phyloP scores from a whole-genome alignment of 202 grass and related monocot genomes.

The Elaeis oleifera region DNA sequence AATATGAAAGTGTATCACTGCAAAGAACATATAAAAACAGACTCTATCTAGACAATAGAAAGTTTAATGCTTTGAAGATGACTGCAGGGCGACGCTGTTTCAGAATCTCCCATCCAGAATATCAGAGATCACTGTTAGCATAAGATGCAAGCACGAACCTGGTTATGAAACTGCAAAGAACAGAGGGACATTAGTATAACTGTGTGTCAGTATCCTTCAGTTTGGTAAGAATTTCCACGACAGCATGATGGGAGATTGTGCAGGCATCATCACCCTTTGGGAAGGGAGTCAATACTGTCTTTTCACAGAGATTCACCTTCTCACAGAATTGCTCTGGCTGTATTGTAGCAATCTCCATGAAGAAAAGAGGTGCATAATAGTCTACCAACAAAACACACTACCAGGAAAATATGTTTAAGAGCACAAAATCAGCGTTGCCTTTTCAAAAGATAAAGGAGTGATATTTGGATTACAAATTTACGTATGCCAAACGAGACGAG shows the following conservation, averaged over 20 bases:
- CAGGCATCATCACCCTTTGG: constrained; percentile 30
- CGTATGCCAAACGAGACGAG: background rate
- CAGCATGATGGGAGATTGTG: constrained; percentile 42
- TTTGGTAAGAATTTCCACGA: constrained; percentile 60
- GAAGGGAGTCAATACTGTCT: constrained; percentile 7
- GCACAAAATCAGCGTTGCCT: too few relatives aligned
- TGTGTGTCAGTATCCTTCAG: constrained; percentile 56
- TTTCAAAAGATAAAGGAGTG: too few relatives aligned
- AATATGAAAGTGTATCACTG: too few relatives aligned
- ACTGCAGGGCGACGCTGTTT: too few relatives aligned
- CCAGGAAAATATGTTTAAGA: constrained; percentile 1
- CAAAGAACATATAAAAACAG: too few relatives aligned
- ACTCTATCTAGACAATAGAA: too few relatives aligned
- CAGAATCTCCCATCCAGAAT: background rate
- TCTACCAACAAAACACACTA: constrained; percentile 86
- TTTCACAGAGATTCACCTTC: constrained; percentile 56
- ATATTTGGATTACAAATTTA: too few relatives aligned
- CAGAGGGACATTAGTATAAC: constrained; percentile 24
- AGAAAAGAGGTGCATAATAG: constrained; percentile 71
- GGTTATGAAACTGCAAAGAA: too few relatives aligned
- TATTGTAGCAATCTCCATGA: constrained; percentile 53
- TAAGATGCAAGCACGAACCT: background rate
- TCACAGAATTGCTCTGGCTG: constrained; percentile 63
- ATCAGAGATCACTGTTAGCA: background rate
- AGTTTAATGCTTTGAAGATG: too few relatives aligned